Conservation (phyloP, 306 rosid genomes). For the Delonix regia region DNA sequence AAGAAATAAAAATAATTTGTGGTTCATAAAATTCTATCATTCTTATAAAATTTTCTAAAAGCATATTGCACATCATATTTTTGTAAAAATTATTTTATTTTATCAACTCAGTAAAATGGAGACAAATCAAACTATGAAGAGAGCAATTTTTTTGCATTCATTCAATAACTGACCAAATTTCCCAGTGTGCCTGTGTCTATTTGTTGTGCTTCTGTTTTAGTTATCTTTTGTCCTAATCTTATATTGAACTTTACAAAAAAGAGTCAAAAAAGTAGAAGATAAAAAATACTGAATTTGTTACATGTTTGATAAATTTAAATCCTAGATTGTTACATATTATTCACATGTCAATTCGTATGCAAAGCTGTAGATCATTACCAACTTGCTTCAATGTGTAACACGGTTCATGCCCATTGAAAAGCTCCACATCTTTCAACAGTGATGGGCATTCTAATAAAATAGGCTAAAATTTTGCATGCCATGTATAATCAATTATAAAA, state of each 20-base stretch:
- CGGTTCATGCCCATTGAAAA: constrained; percentile 10
- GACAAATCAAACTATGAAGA: neutral
- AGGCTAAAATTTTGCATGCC: constrained; percentile 4
- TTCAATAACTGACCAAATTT: constrained; percentile 7
- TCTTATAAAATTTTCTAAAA: constrained; percentile 14
- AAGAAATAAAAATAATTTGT: neutral
- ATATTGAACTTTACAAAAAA: neutral
- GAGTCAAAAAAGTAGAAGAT: neutral
- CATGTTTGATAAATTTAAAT: neutral
- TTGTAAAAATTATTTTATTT: constrained; percentile 7
- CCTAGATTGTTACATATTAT: neutral
- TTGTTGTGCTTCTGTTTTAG: neutral
- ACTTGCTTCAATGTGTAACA: constrained; percentile 18
- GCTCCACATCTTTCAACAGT: constrained; percentile 24
- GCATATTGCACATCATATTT: neutral
- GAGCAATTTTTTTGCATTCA: constrained; percentile 9
- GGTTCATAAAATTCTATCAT: neutral
- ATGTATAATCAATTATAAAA: neutral
- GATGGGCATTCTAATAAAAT: constrained; percentile 5
- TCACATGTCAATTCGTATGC: neutral
- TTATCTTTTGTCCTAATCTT: constrained; percentile 14
- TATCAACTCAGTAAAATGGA: neutral
- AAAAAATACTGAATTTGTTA: neutral
- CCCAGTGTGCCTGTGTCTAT: neutral
- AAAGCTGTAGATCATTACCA: neutral